Evolutionary conservation across 768 basidiomycete genomes (phyloP), one percentile per base, ranked within the genome.

Genomic region (Suillus luteus): DNA sequence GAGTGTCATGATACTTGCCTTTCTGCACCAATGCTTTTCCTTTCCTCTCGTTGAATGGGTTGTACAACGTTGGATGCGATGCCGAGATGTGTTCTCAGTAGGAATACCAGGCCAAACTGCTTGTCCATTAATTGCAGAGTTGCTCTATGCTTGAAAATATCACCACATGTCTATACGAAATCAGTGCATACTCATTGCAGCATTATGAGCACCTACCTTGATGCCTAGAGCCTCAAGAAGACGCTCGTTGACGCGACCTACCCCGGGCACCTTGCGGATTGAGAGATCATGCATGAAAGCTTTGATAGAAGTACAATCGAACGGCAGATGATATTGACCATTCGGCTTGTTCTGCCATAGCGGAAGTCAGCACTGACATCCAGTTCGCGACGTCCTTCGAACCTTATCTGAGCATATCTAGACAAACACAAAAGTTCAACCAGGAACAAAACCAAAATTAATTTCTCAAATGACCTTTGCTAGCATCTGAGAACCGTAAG

Each of bases 331-430:
- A 67, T 86, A 98, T 75, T 97, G 95, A 14, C 95, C 95, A 70
- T 96, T 93, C 2, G 95, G 96, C 76, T 98, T 98, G 75, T 98
- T 96, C 89, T 92, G 43, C 37, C 31, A 31, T 31, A 61, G 49
- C 44, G 38, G 19, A 66, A 9, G 62, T 67, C 55, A 63, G 8
- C 11, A 19, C 40, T 11, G 17, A 27, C 24, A 27, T 24, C 17
- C 11, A 48, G 24, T 61, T 17, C 31, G 4, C 9, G 6, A 37
- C 51, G 33, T 38, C 8, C 35, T 40, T 67, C 67, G 19, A 46
- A 90, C 91, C 81, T 90, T 94, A 75, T 98, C 95, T 35, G 95
- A 96, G 73, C 93, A 95, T 40, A 96, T 96, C 92, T 95, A 64
- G 48, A 33, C 35, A 38, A 35, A 37, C 62, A 51, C 31, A 44